Evolutionary conservation across 108 stramenopile species (phyloP).

Genomic region (Mediolabrus comicus): DNA sequence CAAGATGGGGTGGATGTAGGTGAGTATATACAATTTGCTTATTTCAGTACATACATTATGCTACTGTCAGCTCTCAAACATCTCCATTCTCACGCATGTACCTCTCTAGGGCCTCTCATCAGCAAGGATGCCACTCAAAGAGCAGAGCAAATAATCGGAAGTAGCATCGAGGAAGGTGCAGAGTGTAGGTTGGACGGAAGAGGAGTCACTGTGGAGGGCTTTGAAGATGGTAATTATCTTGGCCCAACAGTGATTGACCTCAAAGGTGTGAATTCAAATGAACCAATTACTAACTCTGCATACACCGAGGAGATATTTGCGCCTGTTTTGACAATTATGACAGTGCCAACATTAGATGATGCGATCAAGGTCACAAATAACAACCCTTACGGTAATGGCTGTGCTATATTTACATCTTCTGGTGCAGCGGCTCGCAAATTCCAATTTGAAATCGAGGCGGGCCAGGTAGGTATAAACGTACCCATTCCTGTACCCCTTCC

Average conservation of each 20-base stretch:
- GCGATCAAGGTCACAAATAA: constrained; percentile 84
- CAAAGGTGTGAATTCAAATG: constrained; percentile 40
- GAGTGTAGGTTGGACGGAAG: constrained; percentile 86
- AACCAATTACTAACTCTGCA: constrained; percentile 51
- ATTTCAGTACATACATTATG: too few species aligned
- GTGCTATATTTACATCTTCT: constrained; percentile 84
- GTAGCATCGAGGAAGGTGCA: constrained; percentile 82
- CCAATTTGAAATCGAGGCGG: constrained; percentile 87
- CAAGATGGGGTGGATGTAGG: constrained; percentile 77
- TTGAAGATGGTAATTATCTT: constrained; percentile 80
- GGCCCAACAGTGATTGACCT: constrained; percentile 84
- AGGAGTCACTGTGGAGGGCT: constrained; percentile 55
- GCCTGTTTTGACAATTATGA: constrained; percentile 82
- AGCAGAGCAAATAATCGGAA: constrained; percentile 68
- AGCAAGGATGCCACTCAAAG: constrained; percentile 68
- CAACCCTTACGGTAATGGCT: constrained; percentile 93
- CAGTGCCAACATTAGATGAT: constrained; percentile 84
- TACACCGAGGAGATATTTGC: constrained; percentile 97
- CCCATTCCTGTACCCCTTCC: constrained; percentile 96
- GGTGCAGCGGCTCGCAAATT: constrained; percentile 92
- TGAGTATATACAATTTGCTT: constrained; percentile 8
- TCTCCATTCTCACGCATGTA: neutral
- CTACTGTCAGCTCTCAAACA: neutral
- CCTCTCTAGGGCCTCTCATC: constrained; percentile 83
- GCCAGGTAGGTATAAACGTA: constrained; percentile 89